Evolutionary conservation across 805 yeast genomes (phyloP), one percentile per base, ranked within the genome.

Genomic region (Schwanniomyces pseudopolymorphus): DNA sequence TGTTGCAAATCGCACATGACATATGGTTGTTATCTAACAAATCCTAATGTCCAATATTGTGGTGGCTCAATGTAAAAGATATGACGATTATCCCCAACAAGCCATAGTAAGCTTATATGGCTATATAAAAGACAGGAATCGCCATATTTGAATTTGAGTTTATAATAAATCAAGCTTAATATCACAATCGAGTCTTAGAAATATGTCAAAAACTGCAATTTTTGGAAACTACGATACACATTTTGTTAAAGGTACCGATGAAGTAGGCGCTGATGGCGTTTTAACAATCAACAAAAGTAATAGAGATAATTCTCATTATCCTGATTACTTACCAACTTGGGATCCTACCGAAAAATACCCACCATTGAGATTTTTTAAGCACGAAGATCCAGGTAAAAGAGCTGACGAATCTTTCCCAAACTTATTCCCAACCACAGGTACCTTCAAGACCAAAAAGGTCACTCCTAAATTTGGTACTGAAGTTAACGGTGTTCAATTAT

Each of bases 391-490:
- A n/a, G 90, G 85, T n/a, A 62, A 70, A 24, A 69, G 77, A 45
- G 90, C 85, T n/a, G 85, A 84, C 58, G 78, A 81, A n/a, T 50
- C 63, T 2, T 73, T 80, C 44, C 71, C 74, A 20, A 77, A 74
- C 54, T 70, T 85, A 46, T 76, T 83, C 53, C 78, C 79, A n/a
- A 44, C 61, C 43, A 55, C 45, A 50, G 62, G 27, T 8, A 50
- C 53, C 31, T 55, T 54, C 20, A 48, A 60, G 21, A 59, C 60
- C 40, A 77, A 76, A 51, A 63, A 57, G 43, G 61, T 86, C 33
- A 80, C 88, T 1, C 92, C 94, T 25, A 84, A 80, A 57, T 70
- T 87, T 43, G 95, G 94, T 17, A 70, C 83, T 16, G 88, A 81
- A 51, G 67, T 87, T 39, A 64, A 64, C 24, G 85, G 85, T 31